Evolutionary conservation across 2,329 filamentous ascomycete genomes (phyloP), one percentile per base, ranked within the genome.

Genomic region (Gaeumannomyces tritici): DNA sequence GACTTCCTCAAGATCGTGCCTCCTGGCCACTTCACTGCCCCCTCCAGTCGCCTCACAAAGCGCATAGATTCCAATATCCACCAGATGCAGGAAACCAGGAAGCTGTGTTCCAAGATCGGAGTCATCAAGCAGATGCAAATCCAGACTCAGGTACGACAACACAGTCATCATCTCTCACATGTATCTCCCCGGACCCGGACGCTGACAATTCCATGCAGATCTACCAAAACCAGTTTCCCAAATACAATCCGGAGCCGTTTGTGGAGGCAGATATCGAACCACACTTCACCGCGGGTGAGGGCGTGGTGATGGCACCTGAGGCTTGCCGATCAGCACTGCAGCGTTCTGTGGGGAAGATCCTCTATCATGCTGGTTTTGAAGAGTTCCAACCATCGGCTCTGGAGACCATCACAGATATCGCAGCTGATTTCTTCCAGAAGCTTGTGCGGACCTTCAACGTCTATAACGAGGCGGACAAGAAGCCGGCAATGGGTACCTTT

Each of bases 81-180:
- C 64, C 93, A 97, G 72, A 93, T 99, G 82, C 95, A 99, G 73
- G 93, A 98, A 70, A 99, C 95, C 0, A 84, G 95, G 68, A 98
- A 97, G 72, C 83, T 99, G 33, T 96, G 92, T 70, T 92, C 92
- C 13, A 99, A 98, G 76, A 96, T 99, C 72, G 89, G 91, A 59
- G 91, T 99, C 65, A 95, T 99, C 73, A 99, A 98, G 78, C 95
- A 99, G 77, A 99, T 99, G 95, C 95, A 99, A 76, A 86, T 98
- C 62, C 95, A 99, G 74, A 91, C 92, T 61, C 95, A 97, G 83
- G 90, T 91, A 84, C 55, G 69, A 42, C 33, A 54, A 24, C 29
- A 61, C 47, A 55, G 47, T 21, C 24, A 47, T 33, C 21, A 2
- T 27, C 51, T 11, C 8, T 21, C 7, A 21, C 2, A 56, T 27